A percentile compares a stretch with the other conserved stretches of the same genome.
These are phyloP conservation scores for Gossypium trilobum DNA, from an alignment of 441 rosid species.

Conservation along the genomic window DNA sequence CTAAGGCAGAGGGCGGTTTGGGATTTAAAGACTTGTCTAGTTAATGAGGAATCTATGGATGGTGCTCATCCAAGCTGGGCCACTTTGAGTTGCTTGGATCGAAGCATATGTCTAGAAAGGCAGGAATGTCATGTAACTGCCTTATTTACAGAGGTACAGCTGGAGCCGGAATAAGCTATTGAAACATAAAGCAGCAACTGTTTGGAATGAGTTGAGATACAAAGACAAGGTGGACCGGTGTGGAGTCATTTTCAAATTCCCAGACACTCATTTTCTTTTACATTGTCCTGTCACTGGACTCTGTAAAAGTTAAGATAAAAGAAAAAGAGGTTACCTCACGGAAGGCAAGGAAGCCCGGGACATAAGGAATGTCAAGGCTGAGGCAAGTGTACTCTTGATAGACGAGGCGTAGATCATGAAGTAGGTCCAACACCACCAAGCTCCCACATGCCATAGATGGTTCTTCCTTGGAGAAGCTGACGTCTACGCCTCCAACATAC, in stretches of 20 bases:
- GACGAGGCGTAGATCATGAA: constrained; percentile 35
- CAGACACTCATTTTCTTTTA: not conserved
- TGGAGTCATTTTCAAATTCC: not conserved
- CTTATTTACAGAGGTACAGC: not conserved
- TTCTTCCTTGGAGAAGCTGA: constrained; percentile 69
- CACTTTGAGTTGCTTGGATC: not conserved
- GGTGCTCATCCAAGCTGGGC: not conserved
- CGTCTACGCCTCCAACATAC: constrained; percentile 79
- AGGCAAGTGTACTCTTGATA: constrained; percentile 38
- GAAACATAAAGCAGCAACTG: not conserved
- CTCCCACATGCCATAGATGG: constrained; percentile 61
- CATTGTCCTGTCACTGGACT: not conserved
- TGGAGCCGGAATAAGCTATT: not conserved
- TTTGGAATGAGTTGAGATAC: not conserved
- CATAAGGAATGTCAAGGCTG: constrained; percentile 54
- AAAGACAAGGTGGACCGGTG: not conserved
- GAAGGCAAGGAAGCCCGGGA: constrained; percentile 81
- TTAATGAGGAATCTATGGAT: not conserved
- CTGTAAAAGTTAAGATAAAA: not conserved
- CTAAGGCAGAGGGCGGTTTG: not conserved
- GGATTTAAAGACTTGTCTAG: not conserved
- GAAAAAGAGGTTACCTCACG: constrained; percentile 48
- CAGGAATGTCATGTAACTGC: not conserved
- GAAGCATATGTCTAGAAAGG: not conserved
- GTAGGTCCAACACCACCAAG: constrained; percentile 58